Base-by-base conservation (phyloP, 2,329 filamentous ascomycete genomes). In the Chrysosphaeria jannelii region DNA sequence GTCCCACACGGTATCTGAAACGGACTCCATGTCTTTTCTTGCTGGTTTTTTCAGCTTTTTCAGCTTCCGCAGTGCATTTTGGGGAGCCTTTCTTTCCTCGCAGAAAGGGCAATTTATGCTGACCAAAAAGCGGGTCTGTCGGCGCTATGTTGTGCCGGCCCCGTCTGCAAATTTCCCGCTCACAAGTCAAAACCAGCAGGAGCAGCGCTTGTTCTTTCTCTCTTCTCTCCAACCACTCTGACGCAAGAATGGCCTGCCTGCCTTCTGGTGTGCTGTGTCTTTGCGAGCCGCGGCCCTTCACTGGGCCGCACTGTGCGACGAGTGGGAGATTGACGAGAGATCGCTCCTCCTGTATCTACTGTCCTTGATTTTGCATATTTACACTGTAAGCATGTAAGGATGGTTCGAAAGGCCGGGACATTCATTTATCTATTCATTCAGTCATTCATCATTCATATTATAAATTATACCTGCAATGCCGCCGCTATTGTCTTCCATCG, bases 341-440 rank as follows among this genome's bases (percentile, higher is more conserved):
- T 13, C 17, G 13, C 35, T 45, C 67, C 53, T 61, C 65, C 65
- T 66, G 69, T 76, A 76, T 76, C 69, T 76, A 66, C 69, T 72
- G 64, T 68, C 65, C 65, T 71, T 57, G 68, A 76, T 59, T 65
- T 25, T 22, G n/a, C n/a, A n/a, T n/a, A n/a, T n/a, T n/a, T n/a
- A n/a, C n/a, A n/a, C n/a, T n/a, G n/a, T n/a, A 18, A 31, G 25
- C 27, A 52, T 75, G 69, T 74, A 59, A 62, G 64, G 64, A 68
- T 64, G 53, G 69, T 68, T 76, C 69, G 69, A 72, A 67, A 64
- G 63, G 63, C 64, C 57, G 65, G 63, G 58, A 74, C 65, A 74
- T 50, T 36, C 35, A 10, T 11, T 22, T 22, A 8, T 14, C n/a
- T 20, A 20, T 13, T 8, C 5, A 8, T 22, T 17, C 6, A 18